These are phyloP conservation scores for Phaeotremella skinneri DNA, from an alignment of 768 basidiomycete species.

Conservation along the genomic window DNA sequence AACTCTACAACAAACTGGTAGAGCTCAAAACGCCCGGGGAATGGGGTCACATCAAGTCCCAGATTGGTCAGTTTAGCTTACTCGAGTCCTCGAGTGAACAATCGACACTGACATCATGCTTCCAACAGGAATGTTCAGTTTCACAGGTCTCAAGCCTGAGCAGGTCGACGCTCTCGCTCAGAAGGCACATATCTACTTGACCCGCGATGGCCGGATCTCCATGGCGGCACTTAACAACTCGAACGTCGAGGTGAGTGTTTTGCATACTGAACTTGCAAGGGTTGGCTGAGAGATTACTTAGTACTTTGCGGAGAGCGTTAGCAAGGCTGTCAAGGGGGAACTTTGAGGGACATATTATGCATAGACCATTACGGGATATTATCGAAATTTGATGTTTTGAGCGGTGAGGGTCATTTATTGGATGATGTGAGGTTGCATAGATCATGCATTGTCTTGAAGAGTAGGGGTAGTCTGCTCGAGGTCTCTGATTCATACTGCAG, in stretches of 20 bases:
- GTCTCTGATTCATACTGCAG: not conserved
- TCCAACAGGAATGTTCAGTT: constrained; percentile 37
- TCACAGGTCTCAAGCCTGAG: constrained; percentile 38
- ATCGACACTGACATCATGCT: constrained; percentile 2
- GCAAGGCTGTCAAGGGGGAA: constrained; percentile 53
- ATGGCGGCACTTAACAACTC: constrained; percentile 86
- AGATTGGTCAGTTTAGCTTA: constrained; percentile 62
- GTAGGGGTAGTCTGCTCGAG: no score
- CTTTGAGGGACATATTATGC: constrained; percentile 25
- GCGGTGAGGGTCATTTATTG: not conserved
- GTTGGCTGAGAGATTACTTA: constrained; percentile 3
- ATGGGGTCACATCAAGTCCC: constrained; percentile 90
- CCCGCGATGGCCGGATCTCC: constrained; percentile 67
- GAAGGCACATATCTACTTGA: constrained; percentile 51
- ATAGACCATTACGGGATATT: no score
- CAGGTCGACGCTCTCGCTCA: constrained; percentile 48
- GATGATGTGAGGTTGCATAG: not conserved
- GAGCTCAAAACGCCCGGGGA: constrained; percentile 82
- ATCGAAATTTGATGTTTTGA: no score
- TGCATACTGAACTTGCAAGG: not conserved
- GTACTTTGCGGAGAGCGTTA: constrained; percentile 53
- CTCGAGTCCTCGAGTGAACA: not conserved
- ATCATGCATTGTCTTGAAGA: not conserved
- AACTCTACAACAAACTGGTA: constrained; percentile 59
- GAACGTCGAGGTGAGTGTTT: constrained; percentile 58